Base-by-base conservation (phyloP, 345 rosid species). In the Dipteronia sinensis region DNA sequence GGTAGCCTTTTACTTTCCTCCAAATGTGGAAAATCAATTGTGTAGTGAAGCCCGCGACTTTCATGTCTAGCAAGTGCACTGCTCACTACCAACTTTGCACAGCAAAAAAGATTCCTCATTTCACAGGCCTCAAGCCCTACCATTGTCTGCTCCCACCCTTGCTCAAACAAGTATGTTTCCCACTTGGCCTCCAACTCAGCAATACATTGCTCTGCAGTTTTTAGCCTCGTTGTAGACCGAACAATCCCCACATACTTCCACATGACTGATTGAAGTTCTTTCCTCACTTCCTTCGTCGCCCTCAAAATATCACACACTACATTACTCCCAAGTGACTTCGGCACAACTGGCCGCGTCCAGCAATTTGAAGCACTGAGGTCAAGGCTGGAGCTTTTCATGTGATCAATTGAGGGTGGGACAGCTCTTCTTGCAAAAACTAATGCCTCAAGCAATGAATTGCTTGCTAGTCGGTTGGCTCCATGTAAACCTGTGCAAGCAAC, bases 401-500 rank as follows among this genome's bases (percentile, higher is more conserved):
- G 92, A 67, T 90, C 89, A 20, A 92, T 85, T 0, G 97, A 93
- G 73, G 98, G 97, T 78, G 85, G 87, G 76, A 93, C 99, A 11
- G 98, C 97, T 69, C 99, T 88, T 75, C 90, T 88, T 2, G 98
- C 99, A 74, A 95, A 95, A 77, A 95, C 98, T 70, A 95, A 88
- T 42, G 98, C 99, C 92, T 95, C 98, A 19, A 95, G 90, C 87
- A 95, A 85, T 34, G 99, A 95, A 83, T 95, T 95, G 81, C 99
- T 95, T 47, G 99, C 99, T 51, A 95, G 92, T 79, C 97, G 88
- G 83, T 95, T 95, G 25, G 99, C 99, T 38, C 99, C 99, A 34
- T 95, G 99, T 79, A 95, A 86, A 66, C 99, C 99, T 0, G 98
- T 95, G 84, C 99, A 93, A 0, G 97, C 99, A 72, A 95, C 99